A percentile compares a stretch with the other conserved stretches of the same genome.
These are phyloP conservation scores for Melastoma candidum DNA, from an alignment of 441 rosid species.

Conservation along the genomic window DNA sequence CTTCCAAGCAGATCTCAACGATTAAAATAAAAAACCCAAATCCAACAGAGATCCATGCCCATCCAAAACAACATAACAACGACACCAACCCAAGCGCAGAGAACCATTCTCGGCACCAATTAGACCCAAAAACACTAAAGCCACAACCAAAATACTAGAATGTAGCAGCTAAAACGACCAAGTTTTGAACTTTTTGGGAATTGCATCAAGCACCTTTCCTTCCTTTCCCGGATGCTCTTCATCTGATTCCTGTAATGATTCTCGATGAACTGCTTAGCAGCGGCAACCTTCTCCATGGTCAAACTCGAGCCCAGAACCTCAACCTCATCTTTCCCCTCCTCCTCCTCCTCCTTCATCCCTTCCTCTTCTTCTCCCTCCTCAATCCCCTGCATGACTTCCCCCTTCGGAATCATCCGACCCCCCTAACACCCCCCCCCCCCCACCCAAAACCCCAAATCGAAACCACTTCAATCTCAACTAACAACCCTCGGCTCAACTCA, in stretches of 20 bases:
- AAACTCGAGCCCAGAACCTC: constrained; percentile 78
- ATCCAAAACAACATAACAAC: no score
- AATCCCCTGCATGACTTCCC: constrained; percentile 31
- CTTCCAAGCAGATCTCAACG: no score
- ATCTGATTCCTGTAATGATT: constrained; percentile 87
- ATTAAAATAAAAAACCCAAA: no score
- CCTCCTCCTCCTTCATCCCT: constrained; percentile 13
- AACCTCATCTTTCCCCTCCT: constrained; percentile 20
- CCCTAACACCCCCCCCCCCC: no score
- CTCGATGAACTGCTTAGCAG: constrained; percentile 93
- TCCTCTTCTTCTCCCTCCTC: constrained; percentile 26
- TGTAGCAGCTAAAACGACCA: no score
- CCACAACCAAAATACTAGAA: no score
- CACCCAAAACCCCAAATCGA: background rate
- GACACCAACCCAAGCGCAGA: no score
- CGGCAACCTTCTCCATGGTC: constrained; percentile 99
- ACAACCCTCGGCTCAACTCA: no score
- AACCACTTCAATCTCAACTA: background rate
- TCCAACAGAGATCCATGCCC: no score
- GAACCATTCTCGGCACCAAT: no score
- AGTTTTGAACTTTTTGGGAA: no score
- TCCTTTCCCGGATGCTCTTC: constrained; percentile 80
- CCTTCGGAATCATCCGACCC: background rate
- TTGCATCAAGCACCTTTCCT: constrained; percentile 47
- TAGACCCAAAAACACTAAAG: no score